Percentiles rank a stretch among this genome's conserved stretches.
Conservation (phyloP, 2,329 filamentous ascomycete genomes). For the Claviceps paspali region DNA sequence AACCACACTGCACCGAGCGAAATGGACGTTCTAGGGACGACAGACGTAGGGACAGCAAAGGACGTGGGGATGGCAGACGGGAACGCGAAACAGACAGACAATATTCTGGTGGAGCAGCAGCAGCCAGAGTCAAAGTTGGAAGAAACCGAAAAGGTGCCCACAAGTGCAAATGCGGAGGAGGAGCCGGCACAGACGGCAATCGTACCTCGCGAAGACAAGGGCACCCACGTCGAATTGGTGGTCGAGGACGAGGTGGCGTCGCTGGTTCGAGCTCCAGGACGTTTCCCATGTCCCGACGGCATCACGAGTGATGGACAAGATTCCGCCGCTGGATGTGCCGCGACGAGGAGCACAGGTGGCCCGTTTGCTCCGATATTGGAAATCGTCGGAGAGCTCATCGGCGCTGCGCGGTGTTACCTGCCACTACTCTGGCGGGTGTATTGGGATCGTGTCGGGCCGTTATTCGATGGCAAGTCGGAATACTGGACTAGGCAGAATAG, state of each 20-base stretch:
- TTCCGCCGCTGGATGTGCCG: conserved; percentile 9
- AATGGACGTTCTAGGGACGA: background rate
- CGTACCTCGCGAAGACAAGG: background rate
- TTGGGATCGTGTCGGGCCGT: conserved; percentile 21
- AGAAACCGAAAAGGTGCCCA: background rate
- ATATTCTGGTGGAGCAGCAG: background rate
- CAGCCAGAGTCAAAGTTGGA: background rate
- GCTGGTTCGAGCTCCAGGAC: conserved; percentile 11
- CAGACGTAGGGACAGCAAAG: background rate
- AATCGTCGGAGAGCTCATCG: background rate
- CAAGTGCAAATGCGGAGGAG: background rate
- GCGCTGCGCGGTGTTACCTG: conserved; percentile 4
- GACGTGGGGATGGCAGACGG: background rate
- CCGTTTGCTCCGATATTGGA: background rate
- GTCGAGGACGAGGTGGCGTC: conserved; percentile 5
- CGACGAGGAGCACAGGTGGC: background rate
- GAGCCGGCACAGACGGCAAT: background rate
- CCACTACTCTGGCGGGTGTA: conserved; percentile 13
- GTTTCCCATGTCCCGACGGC: conserved; percentile 14
- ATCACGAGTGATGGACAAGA: conserved; percentile 10
- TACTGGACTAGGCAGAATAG: conserved; percentile 16
- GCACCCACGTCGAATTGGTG: background rate
- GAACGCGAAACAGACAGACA: background rate
- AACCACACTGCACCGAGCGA: background rate
- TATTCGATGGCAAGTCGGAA: conserved; percentile 23